A percentile compares a stretch with the other conserved stretches of the same genome.
phyloP scores from a whole-genome alignment of 495 filamentous ascomycete species.

The Cercophora samala region DNA sequence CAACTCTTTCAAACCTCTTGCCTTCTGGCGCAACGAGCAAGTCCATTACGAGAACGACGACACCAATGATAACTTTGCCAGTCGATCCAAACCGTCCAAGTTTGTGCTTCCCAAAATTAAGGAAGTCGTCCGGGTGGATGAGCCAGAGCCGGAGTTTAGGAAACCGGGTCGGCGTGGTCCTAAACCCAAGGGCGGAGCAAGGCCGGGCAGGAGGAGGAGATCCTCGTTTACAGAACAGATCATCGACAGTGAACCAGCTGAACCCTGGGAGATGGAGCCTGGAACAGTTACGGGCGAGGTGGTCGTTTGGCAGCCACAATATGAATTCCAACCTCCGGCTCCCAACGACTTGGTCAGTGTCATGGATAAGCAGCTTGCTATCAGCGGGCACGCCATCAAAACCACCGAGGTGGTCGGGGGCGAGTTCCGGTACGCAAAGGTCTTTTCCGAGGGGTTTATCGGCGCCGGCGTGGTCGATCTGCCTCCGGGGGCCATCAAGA shows the following conservation, averaged over 20 bases:
- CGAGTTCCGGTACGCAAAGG: constrained; percentile 82
- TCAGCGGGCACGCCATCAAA: constrained; percentile 69
- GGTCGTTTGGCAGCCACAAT: constrained; percentile 45
- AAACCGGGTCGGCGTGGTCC: constrained; percentile 5
- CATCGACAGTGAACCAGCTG: constrained; percentile 44
- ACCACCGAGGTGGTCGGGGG: constrained; percentile 72
- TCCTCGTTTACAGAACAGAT: constrained; percentile 29
- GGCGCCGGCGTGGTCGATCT: constrained; percentile 86
- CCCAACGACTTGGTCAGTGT: constrained; percentile 49
- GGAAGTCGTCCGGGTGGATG: constrained; percentile 71
- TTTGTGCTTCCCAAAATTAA: constrained; percentile 64
- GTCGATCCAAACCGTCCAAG: constrained; percentile 32
- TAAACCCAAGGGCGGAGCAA: not conserved
- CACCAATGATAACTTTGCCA: constrained; percentile 35
- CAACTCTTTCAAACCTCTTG: constrained; percentile 67
- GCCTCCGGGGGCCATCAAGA: constrained; percentile 75
- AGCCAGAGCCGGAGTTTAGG: constrained; percentile 39
- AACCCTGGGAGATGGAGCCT: constrained; percentile 49
- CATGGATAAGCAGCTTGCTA: constrained; percentile 65
- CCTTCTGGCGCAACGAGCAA: constrained; percentile 82
- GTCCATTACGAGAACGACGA: constrained; percentile 63
- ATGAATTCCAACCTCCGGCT: constrained; percentile 39
- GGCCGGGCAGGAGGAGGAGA: constrained; percentile 17
- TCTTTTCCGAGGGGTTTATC: constrained; percentile 77
- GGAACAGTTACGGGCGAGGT: constrained; percentile 47